Conservation (phyloP, 2,329 filamentous ascomycete species). For the Periconia macrospinosa region DNA sequence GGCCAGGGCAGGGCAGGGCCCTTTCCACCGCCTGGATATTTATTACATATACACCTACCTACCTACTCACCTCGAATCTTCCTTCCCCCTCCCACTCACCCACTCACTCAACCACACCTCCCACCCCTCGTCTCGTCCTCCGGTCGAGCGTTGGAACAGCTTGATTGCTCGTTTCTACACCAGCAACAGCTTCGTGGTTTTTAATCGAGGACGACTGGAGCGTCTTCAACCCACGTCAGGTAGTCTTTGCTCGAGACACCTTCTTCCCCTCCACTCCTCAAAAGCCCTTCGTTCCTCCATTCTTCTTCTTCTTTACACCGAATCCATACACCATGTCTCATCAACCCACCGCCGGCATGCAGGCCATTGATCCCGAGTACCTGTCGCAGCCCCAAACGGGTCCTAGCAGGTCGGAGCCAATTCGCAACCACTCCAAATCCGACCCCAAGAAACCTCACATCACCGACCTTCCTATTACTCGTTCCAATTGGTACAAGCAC, state of each 20-base stretch:
- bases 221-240: not conserved
- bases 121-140: not conserved
- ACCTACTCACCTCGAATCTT: slow-evolving; percentile 20
- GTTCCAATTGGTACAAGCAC: slow-evolving; percentile 86
- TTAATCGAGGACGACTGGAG: slow-evolving; percentile 6
- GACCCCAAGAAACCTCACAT: slow-evolving; percentile 80
- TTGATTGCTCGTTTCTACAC: not conserved
- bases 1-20: too few relatives aligned
- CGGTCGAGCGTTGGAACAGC: not conserved
- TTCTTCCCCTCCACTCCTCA: not conserved
- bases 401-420: slow-evolving; percentile 56
- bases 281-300: slow-evolving; percentile 16
- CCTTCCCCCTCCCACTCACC: slow-evolving; percentile 4
- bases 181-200: slow-evolving; percentile 15
- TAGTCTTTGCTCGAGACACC: not conserved
- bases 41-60: slow-evolving; percentile 14
- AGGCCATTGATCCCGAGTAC: slow-evolving; percentile 54
- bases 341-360: slow-evolving; percentile 52
- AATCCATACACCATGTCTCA: slow-evolving; percentile 50
- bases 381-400: slow-evolving; percentile 50
- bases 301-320: slow-evolving; percentile 1
- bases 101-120: not conserved
- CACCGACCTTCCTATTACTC: slow-evolving; percentile 78
- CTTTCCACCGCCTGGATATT: slow-evolving; percentile 32
- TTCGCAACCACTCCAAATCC: slow-evolving; percentile 53